Base-by-base conservation (phyloP, 2,329 filamentous ascomycete genomes). In the Reticulascus tulasneorum region DNA sequence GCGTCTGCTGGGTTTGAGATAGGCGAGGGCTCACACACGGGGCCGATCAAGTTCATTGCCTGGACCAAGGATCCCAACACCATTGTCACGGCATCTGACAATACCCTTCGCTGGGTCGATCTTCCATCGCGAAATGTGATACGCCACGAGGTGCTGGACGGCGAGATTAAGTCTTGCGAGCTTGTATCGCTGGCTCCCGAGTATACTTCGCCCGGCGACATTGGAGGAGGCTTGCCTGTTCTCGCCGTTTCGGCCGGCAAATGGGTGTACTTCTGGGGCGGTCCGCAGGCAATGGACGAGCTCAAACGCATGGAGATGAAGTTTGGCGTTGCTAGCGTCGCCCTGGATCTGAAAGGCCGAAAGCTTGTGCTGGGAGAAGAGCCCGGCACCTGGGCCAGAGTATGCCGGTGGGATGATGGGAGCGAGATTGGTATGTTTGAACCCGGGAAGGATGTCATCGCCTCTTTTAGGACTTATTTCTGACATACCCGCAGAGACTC, bases 231-330 rank as follows among this genome's bases (percentile, higher is more conserved):
- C 21, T 63, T 73, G 23, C 82, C 82, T 4, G 81, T 95, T 11
- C 66, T 98, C 44, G 87, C 86, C 26, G 89, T 97, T 13, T 87
- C 93, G 4, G 90, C 93, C n/a, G 93, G 93, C 35, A 95, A 95
- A 61, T 86, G 80, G 25, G 85, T 90, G 7, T 94, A 94, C 64
- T 94, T 98, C 55, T 96, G 93, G 73, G 82, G 89, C 36, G 88
- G 87, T 12, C 62, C 69, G 10, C 73, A 75, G 39, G 86, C 87
- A 7, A 86, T 75, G 50, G 69, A 75, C 16, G 69, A 78, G 48
- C 70, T 97, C 52, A 97, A 96, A 69, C 81, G 82, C 33, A 77
- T 90, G 42, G 77, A 82, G 41, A 81, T 94, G 29, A 73, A 79
- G 5, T 89, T 94, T 51, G 89, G 94, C 12, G 84, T 96, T 44